Evolutionary conservation across 2,329 filamentous ascomycete species (phyloP), one percentile per base, ranked within the genome.

Genomic region (Huntiella abstrusa): DNA sequence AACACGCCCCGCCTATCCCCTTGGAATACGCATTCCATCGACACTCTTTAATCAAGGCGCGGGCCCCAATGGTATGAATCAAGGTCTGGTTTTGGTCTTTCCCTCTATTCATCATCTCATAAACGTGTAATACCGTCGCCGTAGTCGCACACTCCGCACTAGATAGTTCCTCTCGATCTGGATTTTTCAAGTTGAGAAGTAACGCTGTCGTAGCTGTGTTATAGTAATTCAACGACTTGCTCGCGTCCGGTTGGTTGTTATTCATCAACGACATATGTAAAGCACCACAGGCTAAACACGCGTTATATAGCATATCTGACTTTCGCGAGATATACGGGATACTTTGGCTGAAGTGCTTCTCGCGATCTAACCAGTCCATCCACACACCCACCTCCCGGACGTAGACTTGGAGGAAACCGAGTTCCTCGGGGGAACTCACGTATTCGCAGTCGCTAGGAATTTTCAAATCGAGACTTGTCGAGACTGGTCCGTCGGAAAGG

Each of bases 361-460:
- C 71, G 33, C 76, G 71, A 62, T 93, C 84, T 66, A 95, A 77
- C 37, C 78, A 83, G 61, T 95, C 88, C 83, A 96, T 93, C 85
- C 88, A 95, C 3, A 85, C 62, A 1, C 81, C 86, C 2, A 96
- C 83, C 53, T 94, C 82, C 56, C 92, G 82, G 5, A 92, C 80
- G 58, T 93, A 96, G 0, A 86, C 78, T 59, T 93, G 84, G 80
- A 95, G 84, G 57, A 86, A 86, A n/a, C 80, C 64, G 0, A 91
- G 72, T 58, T 94, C 85, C 49, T 93, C 83, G 7, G 77, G 72
- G 3, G 74, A 75, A 52, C 74, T 77, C 40, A 94, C 68, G 53
- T 75, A 83, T 44, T 82, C 73, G 34, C 74, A 61, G 50, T 68
- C 65, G 15, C 54, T 60, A 38, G 51, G 50, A 46, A 61, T 41